Base-by-base conservation (phyloP, 139 green algal genomes). In the Mesotaenium endlicherianum region DNA sequence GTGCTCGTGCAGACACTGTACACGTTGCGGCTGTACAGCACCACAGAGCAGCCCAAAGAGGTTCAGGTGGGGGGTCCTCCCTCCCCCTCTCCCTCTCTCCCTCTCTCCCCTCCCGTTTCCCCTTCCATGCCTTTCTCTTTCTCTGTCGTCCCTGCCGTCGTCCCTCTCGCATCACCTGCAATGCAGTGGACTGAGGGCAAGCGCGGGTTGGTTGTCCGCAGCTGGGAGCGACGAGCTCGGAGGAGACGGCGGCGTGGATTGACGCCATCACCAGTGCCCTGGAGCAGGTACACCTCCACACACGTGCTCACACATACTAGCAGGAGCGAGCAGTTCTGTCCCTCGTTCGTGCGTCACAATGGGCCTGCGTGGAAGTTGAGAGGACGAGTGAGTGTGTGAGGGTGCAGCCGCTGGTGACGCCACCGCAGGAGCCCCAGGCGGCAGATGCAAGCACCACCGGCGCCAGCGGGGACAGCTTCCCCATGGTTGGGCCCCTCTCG, bases 11-110 rank as follows among this genome's bases (percentile, higher is more conserved):
- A 82, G 75, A 76, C 57, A 5, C 75, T 82, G 39, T 82, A 82
- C 75, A 82, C 75, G 0, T n/a, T 82, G n/a, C 75, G 75, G 14
- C 50, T 82, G 41, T 82, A 82, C 50, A 76, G 43, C 60, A 44
- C 44, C 36, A 20, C 49, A 30, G 42, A 76, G 41, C 44, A 41
- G n/a, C n/a, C 20, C 30, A 78, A 82, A 26, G 75, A 76, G 41
- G n/a, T 30, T 68, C n/a, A 68, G n/a, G 57, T 39, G 57, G n/a
- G n/a, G n/a, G n/a, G n/a, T n/a, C n/a, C n/a, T n/a, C n/a, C n/a
- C 17, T 30, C 2, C 11, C 36, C 57, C 2, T 4, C 4, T 26
- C 3, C 3, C 57, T 68, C 57, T 68, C 11, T 68, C 57, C 2
- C n/a, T 68, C 17, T 3, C 16, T 5, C 3, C 3, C 16, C 11